Evolutionary conservation across 2,329 filamentous ascomycete genomes (phyloP).

Genomic region (Trichoderma brevicompactum): DNA sequence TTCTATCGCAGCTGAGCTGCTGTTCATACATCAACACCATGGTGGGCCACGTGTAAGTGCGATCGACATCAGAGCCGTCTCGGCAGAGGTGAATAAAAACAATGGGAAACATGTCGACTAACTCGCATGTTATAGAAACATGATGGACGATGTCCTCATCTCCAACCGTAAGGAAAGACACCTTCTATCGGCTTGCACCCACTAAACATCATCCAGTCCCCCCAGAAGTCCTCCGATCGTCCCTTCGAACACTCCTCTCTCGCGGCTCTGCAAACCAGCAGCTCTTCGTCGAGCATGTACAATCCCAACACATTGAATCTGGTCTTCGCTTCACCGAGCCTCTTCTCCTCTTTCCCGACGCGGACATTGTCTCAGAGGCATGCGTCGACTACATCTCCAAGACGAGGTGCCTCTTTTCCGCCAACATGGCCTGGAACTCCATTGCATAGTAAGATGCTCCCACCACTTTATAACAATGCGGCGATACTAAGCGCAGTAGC

Average conservation of each 20-base stretch:
- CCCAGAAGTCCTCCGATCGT: slow-evolving; percentile 41
- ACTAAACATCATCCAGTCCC: slow-evolving; percentile 36
- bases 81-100: not conserved
- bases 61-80: not conserved
- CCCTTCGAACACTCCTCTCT: slow-evolving; percentile 41
- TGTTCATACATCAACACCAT: slow-evolving; percentile 1
- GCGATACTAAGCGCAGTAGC: slow-evolving; percentile 2
- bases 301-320: slow-evolving; percentile 36
- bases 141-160: slow-evolving; percentile 50
- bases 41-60: slow-evolving; percentile 28
- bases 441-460: slow-evolving; percentile 39
- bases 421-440: slow-evolving; percentile 40
- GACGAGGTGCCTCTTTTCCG: slow-evolving; percentile 45
- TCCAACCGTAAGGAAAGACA: slow-evolving; percentile 38
- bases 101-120: not conserved
- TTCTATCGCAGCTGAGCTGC: not conserved
- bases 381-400: slow-evolving; percentile 39
- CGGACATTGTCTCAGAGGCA: slow-evolving; percentile 33
- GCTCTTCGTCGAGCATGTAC: slow-evolving; percentile 43
- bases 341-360: slow-evolving; percentile 35
- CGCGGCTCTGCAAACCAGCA: slow-evolving; percentile 39
- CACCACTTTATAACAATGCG: too few species aligned
- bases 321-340: slow-evolving; percentile 33
- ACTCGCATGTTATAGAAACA: slow-evolving; percentile 37
- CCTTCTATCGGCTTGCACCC: not conserved